Evolutionary conservation across 139 green algal genomes (phyloP).

Genomic region (Pseudopediastrum boryanum): DNA sequence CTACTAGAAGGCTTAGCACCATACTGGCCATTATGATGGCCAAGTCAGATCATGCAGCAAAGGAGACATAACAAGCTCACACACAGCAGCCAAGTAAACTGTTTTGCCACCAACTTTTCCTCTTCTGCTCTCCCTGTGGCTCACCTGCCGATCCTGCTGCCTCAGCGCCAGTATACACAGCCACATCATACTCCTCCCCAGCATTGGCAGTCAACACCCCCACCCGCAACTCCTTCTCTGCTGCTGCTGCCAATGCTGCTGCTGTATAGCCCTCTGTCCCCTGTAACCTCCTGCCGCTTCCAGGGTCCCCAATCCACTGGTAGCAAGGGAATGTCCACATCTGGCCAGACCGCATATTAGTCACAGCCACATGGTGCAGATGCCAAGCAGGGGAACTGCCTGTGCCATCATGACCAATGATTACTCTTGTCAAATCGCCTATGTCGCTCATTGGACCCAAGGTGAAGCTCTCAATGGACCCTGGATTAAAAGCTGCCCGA

Average conservation of each 20-base stretch:
- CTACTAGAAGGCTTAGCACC: too few species aligned
- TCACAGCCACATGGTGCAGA: constrained; percentile 22
- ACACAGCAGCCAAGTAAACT: too few species aligned
- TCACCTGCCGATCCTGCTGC: too few species aligned
- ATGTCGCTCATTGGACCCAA: not conserved
- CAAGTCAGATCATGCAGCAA: too few species aligned
- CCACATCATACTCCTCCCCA: not conserved
- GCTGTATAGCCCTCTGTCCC: too few species aligned
- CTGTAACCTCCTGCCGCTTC: too few species aligned
- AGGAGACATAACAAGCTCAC: too few species aligned
- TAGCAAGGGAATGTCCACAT: constrained; percentile 33
- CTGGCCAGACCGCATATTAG: not conserved
- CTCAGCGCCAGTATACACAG: not conserved
- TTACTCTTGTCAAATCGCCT: constrained; percentile 19
- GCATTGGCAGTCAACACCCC: not conserved
- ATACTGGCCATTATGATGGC: too few species aligned
- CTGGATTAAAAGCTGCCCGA: not conserved
- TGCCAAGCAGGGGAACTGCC: constrained; percentile 28
- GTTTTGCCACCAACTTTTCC: too few species aligned
- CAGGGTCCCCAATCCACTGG: constrained; percentile 12
- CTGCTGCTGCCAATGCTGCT: constrained; percentile 12
- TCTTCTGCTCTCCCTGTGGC: too few species aligned
- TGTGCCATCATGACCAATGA: constrained; percentile 23
- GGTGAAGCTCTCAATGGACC: not conserved
- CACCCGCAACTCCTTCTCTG: not conserved